These are phyloP conservation scores for Fusarium albosuccineum DNA, from an alignment of 2,329 filamentous ascomycete genomes.

Conservation along the genomic window DNA sequence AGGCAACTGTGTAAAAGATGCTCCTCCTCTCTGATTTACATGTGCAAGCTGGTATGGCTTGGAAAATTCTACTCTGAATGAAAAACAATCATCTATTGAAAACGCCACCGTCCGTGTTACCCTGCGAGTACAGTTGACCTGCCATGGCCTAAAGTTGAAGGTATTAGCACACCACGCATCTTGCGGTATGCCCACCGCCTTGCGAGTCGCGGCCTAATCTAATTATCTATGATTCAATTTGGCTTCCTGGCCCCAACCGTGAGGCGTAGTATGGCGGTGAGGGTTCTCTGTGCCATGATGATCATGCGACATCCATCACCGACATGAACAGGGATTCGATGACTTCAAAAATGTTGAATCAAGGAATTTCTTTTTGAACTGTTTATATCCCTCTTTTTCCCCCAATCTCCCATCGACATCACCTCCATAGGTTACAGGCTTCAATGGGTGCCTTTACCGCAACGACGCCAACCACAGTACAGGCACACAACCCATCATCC, in stretches of 20 bases:
- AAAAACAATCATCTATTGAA: not conserved
- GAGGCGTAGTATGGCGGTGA: constrained; percentile 41
- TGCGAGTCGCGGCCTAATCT: not conserved
- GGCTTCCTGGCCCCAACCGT: constrained; percentile 7
- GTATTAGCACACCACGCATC: constrained; percentile 7
- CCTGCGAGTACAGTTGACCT: constrained; percentile 1
- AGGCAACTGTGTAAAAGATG: not conserved
- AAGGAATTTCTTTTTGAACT: constrained; percentile 16
- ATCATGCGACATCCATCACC: constrained; percentile 38
- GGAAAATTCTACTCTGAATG: not conserved
- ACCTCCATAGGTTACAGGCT: constrained; percentile 1
- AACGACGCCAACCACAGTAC: not conserved
- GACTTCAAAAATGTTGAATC: constrained; percentile 11
- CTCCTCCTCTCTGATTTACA: not conserved
- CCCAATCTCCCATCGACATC: not conserved
- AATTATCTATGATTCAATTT: constrained; percentile 4
- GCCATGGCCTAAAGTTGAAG: constrained; percentile 13
- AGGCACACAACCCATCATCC: not conserved
- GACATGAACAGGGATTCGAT: constrained; percentile 33
- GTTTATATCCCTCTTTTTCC: constrained; percentile 14
- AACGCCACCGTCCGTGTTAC: constrained; percentile 1
- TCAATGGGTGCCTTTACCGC: constrained; percentile 20
- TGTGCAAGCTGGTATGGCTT: not conserved
- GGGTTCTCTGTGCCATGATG: constrained; percentile 31
- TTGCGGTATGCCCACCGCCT: constrained; percentile 4